Evolutionary conservation across 2,329 filamentous ascomycete species (phyloP).

Genomic region (Fusarium setosum): DNA sequence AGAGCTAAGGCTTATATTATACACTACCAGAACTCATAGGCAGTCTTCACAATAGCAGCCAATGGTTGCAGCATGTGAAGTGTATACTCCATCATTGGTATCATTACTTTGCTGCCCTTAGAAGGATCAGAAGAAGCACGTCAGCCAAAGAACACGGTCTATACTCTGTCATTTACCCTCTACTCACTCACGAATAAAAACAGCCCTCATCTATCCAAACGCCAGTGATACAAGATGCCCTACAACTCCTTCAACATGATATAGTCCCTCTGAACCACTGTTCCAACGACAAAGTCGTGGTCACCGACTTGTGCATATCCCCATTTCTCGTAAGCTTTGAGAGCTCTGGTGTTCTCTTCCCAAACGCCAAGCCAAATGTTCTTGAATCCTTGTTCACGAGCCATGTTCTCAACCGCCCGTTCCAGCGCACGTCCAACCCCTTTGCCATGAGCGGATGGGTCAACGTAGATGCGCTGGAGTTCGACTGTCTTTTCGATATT

Average conservation of each 20-base stretch:
- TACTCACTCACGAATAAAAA: no score
- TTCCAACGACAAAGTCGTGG: conserved; percentile 56
- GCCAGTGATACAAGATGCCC: background rate
- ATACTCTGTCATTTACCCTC: no score
- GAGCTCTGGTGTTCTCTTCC: conserved; percentile 56
- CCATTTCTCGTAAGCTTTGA: conserved; percentile 52
- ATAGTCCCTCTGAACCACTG: conserved; percentile 54
- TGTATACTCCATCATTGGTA: no score
- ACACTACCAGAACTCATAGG: no score
- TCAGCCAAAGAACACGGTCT: no score
- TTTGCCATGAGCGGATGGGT: conserved; percentile 47
- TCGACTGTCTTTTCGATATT: conserved; percentile 48
- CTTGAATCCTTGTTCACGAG: conserved; percentile 49
- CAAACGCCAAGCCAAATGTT: conserved; percentile 60
- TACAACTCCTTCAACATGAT: conserved; percentile 51
- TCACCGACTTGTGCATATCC: conserved; percentile 53
- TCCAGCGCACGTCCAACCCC: conserved; percentile 53
- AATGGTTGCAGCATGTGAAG: no score
- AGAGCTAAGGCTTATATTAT: no score
- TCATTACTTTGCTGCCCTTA: no score
- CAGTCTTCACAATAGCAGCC: no score
- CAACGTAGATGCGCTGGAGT: conserved; percentile 57
- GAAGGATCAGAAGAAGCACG: no score
- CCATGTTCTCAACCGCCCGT: conserved; percentile 45
- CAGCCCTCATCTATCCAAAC: background rate